Base-by-base conservation (phyloP, 768 basidiomycete species). In the Mycena haematopus region DNA sequence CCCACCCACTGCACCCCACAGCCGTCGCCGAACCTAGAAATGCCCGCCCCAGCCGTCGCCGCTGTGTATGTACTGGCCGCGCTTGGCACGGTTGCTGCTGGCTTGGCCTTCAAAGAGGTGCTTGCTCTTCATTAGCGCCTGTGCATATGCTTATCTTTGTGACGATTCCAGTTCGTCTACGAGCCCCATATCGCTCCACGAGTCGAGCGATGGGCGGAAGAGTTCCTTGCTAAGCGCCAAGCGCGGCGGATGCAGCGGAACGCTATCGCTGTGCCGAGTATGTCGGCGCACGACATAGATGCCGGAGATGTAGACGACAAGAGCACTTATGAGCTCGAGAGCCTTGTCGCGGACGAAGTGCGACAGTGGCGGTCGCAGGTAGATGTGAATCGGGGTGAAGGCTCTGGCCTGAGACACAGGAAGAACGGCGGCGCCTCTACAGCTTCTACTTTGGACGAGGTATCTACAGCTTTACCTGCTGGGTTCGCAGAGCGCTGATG, bases 131-230 rank as follows among this genome's bases (percentile, higher is more conserved):
- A 7, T 15, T 36, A 14, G 14, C 14, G 6, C 36, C 8, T 13
- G 14, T 36, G 11, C 36, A 4, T 9, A 31, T 31, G 36, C 36
- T 36, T 36, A 36, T 36, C 36, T 36, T 10, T 36, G 29, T 7
- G 36, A 15, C 36, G 36, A 31, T 15, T 36, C 10, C 61, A 91
- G 89, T 86, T 86, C 58, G 83, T 91, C 27, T 90, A 88, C 60
- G 87, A 88, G 64, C 88, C 88, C 11, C 87, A 89, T 60, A 80
- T 90, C 61, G 87, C 86, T n/a, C 88, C 88, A 0, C 79, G 76
- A 45, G 50, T 90, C 27, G 87, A 86, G 68, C 76, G 72, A 63
- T 80, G 79, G 80, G 78, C 75, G 8, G 76, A 75, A 56, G 76
- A 79, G 56, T 79, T 75, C 56, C 52, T 78, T 40, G 77, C 76